phyloP scores from a whole-genome alignment of 495 filamentous ascomycete genomes.

The Xylaria castorea region DNA sequence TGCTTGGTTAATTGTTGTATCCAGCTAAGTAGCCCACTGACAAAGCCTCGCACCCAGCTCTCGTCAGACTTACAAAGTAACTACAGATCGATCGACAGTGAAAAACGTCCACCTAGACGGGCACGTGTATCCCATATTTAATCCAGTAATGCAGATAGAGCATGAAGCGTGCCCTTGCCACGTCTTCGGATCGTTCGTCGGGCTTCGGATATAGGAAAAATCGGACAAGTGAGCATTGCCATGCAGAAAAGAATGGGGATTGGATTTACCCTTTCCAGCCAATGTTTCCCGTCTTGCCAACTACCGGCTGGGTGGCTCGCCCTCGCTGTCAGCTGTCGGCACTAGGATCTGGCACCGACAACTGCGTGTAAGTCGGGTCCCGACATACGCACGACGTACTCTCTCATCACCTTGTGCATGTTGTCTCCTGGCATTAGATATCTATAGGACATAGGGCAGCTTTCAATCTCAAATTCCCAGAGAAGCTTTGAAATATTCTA shows the following conservation, averaged over 20 bases:
- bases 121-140: neutral
- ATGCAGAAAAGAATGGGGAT: constrained; percentile 3
- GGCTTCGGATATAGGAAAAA: neutral
- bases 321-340: constrained; percentile 5
- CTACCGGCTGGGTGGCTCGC: neutral
- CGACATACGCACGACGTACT: neutral
- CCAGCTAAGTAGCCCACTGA: neutral
- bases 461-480: neutral
- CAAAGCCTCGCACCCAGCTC: constrained; percentile 2
- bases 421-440: neutral
- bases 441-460: neutral
- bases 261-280: constrained; percentile 15
- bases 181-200: neutral
- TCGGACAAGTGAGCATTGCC: constrained; percentile 3
- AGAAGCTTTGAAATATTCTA: neutral
- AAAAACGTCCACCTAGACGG: neutral
- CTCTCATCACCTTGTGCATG: neutral
- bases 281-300: neutral
- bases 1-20: neutral
- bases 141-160: neutral
- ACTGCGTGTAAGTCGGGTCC: constrained; percentile 16
- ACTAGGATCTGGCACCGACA: neutral
- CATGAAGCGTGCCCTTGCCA: neutral
- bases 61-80: neutral
- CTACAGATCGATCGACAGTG: neutral